phyloP scores from a whole-genome alignment of 1,284 basidiomycete genomes.

The Mycosarcoma maydis region DNA sequence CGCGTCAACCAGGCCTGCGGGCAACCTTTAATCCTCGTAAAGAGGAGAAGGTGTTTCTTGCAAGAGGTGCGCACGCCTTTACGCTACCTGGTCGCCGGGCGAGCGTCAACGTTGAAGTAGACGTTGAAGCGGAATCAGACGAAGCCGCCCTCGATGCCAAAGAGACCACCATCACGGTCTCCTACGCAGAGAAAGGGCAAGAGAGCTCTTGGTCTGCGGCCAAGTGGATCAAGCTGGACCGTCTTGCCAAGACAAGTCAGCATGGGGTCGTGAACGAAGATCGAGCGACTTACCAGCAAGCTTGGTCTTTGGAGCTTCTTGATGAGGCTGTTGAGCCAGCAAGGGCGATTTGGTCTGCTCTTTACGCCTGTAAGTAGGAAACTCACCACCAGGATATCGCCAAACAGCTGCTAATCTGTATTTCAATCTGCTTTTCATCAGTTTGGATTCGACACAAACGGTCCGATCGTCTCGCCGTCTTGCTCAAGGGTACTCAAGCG shows the following conservation, averaged over 20 bases:
- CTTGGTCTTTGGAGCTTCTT: constrained; percentile 25
- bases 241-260: constrained; percentile 28
- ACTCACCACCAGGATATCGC: too few species aligned
- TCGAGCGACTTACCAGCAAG: constrained; percentile 21
- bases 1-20: constrained; percentile 15
- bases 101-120: background rate
- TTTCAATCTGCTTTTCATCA: constrained; percentile 2
- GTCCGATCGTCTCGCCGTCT: constrained; percentile 22
- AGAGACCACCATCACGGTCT: constrained; percentile 9
- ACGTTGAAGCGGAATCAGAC: constrained; percentile 5
- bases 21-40: constrained; percentile 18
- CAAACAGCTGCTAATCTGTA: too few species aligned
- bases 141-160: constrained; percentile 2
- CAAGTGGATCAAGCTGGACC: constrained; percentile 15
- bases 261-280: constrained; percentile 45
- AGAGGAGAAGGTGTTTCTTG: constrained; percentile 16
- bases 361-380: constrained; percentile 35
- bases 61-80: constrained; percentile 10
- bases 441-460: constrained; percentile 45
- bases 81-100: constrained; percentile 11
- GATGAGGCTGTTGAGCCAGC: background rate
- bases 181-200: background rate
- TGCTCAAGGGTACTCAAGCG: background rate
- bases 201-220: background rate
- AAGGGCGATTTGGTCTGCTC: constrained; percentile 25